Percentiles rank a stretch among this genome's conserved stretches.
Evolutionary conservation across 2,329 filamentous ascomycete species (phyloP).

Genomic region (Penicillium vulpinum): DNA sequence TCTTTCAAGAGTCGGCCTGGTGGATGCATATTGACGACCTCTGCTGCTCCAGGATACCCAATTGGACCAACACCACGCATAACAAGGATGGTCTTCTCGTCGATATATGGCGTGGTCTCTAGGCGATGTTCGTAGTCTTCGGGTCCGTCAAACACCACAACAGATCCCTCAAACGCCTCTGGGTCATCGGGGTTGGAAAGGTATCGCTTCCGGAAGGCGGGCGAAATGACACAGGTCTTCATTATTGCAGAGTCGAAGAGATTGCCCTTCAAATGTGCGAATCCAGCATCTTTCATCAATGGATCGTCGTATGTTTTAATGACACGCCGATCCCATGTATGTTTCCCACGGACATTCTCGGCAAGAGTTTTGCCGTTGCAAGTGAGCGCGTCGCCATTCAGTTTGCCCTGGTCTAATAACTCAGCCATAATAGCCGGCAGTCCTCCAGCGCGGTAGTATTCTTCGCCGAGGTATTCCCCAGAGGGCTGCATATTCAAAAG

Average conservation of each 20-base stretch:
- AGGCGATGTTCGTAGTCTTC: slow-evolving; percentile 51
- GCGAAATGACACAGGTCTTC: slow-evolving; percentile 54
- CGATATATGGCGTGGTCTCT: slow-evolving; percentile 42
- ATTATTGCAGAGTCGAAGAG: slow-evolving; percentile 56
- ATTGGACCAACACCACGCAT: slow-evolving; percentile 54
- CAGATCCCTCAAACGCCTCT: slow-evolving; percentile 51
- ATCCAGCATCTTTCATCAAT: slow-evolving; percentile 53
- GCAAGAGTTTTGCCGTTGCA: slow-evolving; percentile 36
- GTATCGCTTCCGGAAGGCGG: slow-evolving; percentile 48
- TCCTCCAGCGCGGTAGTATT: slow-evolving; percentile 57
- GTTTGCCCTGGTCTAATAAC: slow-evolving; percentile 50
- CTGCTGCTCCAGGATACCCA: slow-evolving; percentile 53
- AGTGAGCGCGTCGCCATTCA: slow-evolving; percentile 37
- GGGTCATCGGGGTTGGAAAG: slow-evolving; percentile 49
- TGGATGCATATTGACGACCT: slow-evolving; percentile 56
- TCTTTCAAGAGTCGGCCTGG: slow-evolving; percentile 48
- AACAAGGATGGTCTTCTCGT: slow-evolving; percentile 45
- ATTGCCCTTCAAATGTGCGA: slow-evolving; percentile 51
- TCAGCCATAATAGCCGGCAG: slow-evolving; percentile 57
- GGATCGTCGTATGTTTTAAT: slow-evolving; percentile 51
- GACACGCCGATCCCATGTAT: slow-evolving; percentile 53
- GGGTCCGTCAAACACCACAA: slow-evolving; percentile 54
- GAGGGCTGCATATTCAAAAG: slow-evolving; percentile 58
- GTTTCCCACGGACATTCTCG: slow-evolving; percentile 29
- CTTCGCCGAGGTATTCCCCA: slow-evolving; percentile 55